phyloP scores from a whole-genome alignment of 2,329 filamentous ascomycete species.

The Fusarium praegraminearum region DNA sequence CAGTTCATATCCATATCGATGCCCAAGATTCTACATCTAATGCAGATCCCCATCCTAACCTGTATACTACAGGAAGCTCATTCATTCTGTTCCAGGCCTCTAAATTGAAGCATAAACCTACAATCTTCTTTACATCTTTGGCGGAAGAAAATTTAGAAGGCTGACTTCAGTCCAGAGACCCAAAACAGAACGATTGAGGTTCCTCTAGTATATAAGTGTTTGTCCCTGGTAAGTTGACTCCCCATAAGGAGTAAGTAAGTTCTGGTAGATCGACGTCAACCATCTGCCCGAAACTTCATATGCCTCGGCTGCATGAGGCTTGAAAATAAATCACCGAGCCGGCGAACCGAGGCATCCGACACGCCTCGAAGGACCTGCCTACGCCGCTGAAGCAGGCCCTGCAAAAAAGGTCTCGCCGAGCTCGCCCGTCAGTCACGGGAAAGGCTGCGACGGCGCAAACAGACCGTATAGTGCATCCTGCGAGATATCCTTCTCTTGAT shows the following conservation, averaged over 20 bases:
- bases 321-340: background rate
- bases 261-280: background rate
- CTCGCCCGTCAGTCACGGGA: constrained; percentile 44
- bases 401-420: constrained; percentile 37
- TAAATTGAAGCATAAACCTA: too few relatives aligned
- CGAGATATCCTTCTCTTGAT: constrained; percentile 50
- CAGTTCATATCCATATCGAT: constrained; percentile 22
- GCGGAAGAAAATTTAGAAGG: too few relatives aligned
- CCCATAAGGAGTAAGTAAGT: background rate
- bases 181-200: too few relatives aligned
- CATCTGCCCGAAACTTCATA: background rate
- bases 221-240: background rate
- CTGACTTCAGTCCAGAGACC: too few relatives aligned
- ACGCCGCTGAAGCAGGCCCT: constrained; percentile 30
- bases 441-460: constrained; percentile 49
- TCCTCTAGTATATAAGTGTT: too few relatives aligned
- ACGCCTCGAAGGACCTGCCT: background rate
- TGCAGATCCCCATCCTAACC: too few relatives aligned
- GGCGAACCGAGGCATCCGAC: constrained; percentile 5
- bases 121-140: too few relatives aligned
- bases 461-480: constrained; percentile 50
- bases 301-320: constrained; percentile 13
- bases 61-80: too few relatives aligned
- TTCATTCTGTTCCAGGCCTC: too few relatives aligned
- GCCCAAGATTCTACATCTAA: background rate